Conservation (phyloP, 139 green algal species). For the Pedinophyceae sp. region DNA sequence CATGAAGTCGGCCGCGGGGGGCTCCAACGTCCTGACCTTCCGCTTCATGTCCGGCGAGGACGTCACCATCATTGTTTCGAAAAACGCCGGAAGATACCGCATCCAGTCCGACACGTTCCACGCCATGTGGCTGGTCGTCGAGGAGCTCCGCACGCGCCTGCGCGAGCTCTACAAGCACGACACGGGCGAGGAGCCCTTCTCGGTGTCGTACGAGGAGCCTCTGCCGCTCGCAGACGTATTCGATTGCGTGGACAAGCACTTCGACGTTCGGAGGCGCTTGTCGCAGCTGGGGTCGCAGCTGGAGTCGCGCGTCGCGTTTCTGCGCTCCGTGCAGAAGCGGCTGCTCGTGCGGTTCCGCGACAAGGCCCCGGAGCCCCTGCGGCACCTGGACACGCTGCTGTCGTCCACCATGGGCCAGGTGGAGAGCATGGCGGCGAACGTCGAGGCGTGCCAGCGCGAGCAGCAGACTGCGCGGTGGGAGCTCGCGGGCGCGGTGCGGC, state of each 20-base stretch:
- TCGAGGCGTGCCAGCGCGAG: conserved; percentile 18
- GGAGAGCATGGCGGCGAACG: conserved; percentile 5
- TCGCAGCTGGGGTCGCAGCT: conserved; percentile 11
- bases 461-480: conserved; percentile 5
- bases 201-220: conserved; percentile 24
- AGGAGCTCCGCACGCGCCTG: conserved; percentile 32
- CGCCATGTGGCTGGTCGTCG: conserved; percentile 36
- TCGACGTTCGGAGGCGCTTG: conserved; percentile 11
- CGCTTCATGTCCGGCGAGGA: conserved; percentile 18
- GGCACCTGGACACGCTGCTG: conserved; percentile 42
- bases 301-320: conserved; percentile 23
- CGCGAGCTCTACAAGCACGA: conserved; percentile 16
- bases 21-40: conserved; percentile 37
- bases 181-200: conserved; percentile 14
- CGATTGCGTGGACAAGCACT: conserved; percentile 33
- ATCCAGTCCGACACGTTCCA: conserved; percentile 35
- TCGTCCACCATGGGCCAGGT: conserved; percentile 32
- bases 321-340: conserved; percentile 42
- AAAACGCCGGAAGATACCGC: conserved; percentile 32
- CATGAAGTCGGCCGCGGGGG: conserved; percentile 3
- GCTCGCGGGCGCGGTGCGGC: conserved; percentile 22
- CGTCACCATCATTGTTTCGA: conserved; percentile 47
- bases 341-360: conserved; percentile 56
- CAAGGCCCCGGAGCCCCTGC: conserved; percentile 33
- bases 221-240: conserved; percentile 35